Evolutionary conservation across 345 rosid genomes (phyloP), one percentile per base, ranked within the genome.

Genomic region (Lenwebbia sp.): DNA sequence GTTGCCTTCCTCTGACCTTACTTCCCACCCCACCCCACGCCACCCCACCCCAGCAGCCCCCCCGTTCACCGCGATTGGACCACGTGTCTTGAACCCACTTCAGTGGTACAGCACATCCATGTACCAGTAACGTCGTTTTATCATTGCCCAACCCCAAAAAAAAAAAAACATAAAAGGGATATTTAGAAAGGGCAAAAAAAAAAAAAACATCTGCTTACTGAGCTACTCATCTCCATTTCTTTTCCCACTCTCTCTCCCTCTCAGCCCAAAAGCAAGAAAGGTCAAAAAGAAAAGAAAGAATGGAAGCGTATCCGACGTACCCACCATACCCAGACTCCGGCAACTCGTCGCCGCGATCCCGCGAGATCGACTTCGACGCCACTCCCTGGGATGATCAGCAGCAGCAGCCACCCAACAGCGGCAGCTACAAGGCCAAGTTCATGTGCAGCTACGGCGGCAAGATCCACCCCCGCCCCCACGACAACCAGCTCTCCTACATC

Each of bases 401-500:
- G 56, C 90, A 84, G 9, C 86, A 89, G 33, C 92, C 54, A 14
- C 54, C 54, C 54, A 52, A 52, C 54, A 52, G 57, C 28, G 54
- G 44, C 7, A 90, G 56, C 90, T 93, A 90, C 90, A 95, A 92
- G 87, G 95, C 87, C 78, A 96, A 92, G 94, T 94, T 97, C 85
- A 93, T 97, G 97, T 96, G 98, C 86, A 95, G 98, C 89, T 97
- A 96, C 57, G 95, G 94, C 44, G 99, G 99, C 14, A 96, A 97
- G 93, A 97, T 97, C 94, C 97, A 92, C 49, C 99, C 99, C 2
- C 97, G 99, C 2, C 94, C 99, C 11, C 98, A 97, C 75, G 99
- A 97, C 86, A 96, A 97, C 89, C 97, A 92, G 88, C 96, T 97
- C 22, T 57, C 98, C 15, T 97, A 97, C 91, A 87, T 94, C 65